These are phyloP conservation scores for Alternaria sp. DNA, from an alignment of 2,329 filamentous ascomycete species.

Conservation along the genomic window DNA sequence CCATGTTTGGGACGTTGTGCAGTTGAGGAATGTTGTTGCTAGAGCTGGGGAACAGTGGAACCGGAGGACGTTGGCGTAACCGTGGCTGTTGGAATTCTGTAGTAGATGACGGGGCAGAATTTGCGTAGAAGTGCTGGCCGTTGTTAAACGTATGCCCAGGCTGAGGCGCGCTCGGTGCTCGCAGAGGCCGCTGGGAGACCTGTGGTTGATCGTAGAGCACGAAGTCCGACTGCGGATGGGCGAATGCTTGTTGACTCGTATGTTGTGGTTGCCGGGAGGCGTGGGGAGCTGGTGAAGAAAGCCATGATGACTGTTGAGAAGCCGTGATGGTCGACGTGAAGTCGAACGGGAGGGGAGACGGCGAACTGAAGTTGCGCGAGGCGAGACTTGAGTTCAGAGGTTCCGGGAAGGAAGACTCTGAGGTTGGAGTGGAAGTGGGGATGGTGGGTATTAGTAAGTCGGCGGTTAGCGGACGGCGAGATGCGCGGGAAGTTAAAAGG, in stretches of 20 bases:
- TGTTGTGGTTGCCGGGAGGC: constrained; percentile 59
- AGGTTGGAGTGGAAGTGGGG: constrained; percentile 38
- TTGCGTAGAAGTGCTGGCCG: constrained; percentile 69
- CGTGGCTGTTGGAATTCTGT: constrained; percentile 63
- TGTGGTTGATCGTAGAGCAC: constrained; percentile 70
- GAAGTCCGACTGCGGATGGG: constrained; percentile 71
- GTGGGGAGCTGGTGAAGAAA: constrained; percentile 67
- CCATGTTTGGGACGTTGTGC: constrained; percentile 45
- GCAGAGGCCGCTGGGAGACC: constrained; percentile 52
- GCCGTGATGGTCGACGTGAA: constrained; percentile 82
- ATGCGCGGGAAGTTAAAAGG: constrained; percentile 42
- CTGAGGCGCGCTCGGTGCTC: constrained; percentile 60
- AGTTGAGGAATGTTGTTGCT: constrained; percentile 60
- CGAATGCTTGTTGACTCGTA: constrained; percentile 52
- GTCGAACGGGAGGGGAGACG: constrained; percentile 67
- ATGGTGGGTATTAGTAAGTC: constrained; percentile 33
- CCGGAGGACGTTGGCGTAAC: constrained; percentile 67
- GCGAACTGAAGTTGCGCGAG: constrained; percentile 63
- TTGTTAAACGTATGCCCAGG: constrained; percentile 65
- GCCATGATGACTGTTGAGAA: constrained; percentile 77
- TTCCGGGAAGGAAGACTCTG: constrained; percentile 52
- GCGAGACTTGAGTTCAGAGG: constrained; percentile 71
- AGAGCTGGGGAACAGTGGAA: constrained; percentile 71
- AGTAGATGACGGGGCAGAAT: constrained; percentile 68
- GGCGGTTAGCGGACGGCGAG: constrained; percentile 34